phyloP scores from a whole-genome alignment of 345 rosid genomes.

The Sapria himalayana region DNA sequence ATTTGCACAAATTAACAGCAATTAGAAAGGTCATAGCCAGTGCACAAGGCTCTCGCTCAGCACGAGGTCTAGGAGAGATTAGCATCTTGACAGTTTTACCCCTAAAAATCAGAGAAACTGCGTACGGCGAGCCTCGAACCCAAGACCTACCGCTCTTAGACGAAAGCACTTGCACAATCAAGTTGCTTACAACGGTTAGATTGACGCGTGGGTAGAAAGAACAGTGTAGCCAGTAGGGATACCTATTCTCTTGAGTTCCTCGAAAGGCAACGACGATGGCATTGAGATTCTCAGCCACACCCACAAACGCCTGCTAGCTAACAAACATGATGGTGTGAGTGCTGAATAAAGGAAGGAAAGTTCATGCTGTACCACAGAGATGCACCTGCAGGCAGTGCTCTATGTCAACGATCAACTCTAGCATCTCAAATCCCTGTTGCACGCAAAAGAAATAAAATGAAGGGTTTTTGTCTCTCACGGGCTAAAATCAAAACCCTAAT shows the following conservation, averaged over 20 bases:
- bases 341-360: neutral
- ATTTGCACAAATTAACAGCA: slow-evolving; percentile 2
- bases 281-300: slow-evolving; percentile 42
- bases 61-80: no score
- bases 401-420: slow-evolving; percentile 60
- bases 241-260: slow-evolving; percentile 64
- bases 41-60: no score
- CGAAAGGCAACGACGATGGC: slow-evolving; percentile 50
- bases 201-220: no score
- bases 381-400: slow-evolving; percentile 72
- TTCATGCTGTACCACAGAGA: neutral
- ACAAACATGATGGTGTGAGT: slow-evolving; percentile 6
- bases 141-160: no score
- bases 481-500: neutral
- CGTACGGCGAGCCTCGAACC: no score
- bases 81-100: no score
- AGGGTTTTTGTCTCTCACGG: no score
- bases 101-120: no score
- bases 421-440: slow-evolving; percentile 64
- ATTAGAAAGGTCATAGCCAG: neutral
- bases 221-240: no score
- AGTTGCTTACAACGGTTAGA: no score
- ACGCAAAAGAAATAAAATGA: slow-evolving; percentile 7
- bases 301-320: slow-evolving; percentile 39
- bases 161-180: no score